These are phyloP conservation scores for Chaetomiaceae sp. DNA, from an alignment of 2,329 filamentous ascomycete genomes.

Conservation along the genomic window DNA sequence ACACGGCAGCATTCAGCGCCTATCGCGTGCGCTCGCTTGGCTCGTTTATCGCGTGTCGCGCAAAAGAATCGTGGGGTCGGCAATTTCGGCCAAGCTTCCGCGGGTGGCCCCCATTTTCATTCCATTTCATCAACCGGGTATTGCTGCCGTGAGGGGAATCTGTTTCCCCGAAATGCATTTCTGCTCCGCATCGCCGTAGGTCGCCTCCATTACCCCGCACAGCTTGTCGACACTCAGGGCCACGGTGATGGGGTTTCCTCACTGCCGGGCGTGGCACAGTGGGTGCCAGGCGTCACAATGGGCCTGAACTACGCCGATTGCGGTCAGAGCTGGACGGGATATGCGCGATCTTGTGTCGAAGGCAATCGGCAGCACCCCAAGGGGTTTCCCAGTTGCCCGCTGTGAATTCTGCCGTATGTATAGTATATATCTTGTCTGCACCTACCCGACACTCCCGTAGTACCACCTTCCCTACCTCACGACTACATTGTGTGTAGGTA, in stretches of 20 bases:
- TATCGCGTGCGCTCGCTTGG: background rate
- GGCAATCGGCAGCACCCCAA: background rate
- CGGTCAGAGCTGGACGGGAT: background rate
- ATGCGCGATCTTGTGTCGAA: background rate
- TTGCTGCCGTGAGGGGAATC: constrained; percentile 14
- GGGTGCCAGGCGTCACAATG: constrained; percentile 1
- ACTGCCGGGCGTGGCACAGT: constrained; percentile 14
- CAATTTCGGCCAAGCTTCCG: constrained; percentile 6
- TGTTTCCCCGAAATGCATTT: constrained; percentile 14
- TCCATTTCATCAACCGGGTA: background rate
- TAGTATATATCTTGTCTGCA: background rate
- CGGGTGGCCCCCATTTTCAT: background rate
- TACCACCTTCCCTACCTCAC: background rate
- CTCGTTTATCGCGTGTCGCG: constrained; percentile 7
- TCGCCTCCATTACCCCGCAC: constrained; percentile 9
- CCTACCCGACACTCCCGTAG: background rate
- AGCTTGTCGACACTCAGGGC: background rate
- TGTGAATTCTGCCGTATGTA: background rate
- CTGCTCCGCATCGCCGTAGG: background rate
- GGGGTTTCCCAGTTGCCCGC: background rate
- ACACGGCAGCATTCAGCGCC: too few relatives aligned
- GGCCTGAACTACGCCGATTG: background rate
- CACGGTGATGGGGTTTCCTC: background rate
- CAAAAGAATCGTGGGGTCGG: too few relatives aligned
- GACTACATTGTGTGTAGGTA: background rate